phyloP scores from a whole-genome alignment of 164 flowering plant species.

The Magnolia officinalis region DNA sequence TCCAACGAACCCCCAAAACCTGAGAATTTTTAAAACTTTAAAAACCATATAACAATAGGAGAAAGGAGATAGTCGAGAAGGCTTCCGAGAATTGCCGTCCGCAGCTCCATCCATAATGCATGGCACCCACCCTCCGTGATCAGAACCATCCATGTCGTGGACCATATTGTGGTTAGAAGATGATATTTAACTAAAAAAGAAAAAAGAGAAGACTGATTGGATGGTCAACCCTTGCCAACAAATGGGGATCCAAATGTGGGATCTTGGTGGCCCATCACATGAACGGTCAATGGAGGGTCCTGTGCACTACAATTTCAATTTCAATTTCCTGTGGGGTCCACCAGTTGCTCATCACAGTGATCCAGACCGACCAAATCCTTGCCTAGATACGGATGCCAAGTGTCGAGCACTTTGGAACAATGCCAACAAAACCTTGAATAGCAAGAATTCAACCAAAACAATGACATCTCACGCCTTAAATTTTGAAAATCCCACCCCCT shows the following conservation, averaged over 20 bases:
- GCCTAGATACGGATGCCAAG: no score
- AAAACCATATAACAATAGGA: not conserved
- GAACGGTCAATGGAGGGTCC: no score
- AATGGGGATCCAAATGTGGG: no score
- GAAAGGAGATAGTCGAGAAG: not conserved
- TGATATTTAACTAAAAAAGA: no score
- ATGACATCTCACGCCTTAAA: no score
- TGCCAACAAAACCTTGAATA: no score
- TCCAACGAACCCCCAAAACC: conserved; percentile 88
- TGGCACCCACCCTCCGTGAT: not conserved
- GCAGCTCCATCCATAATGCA: not conserved
- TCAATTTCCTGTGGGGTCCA: not conserved
- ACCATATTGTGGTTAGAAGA: not conserved
- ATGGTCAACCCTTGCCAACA: no score
- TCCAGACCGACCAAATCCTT: not conserved
- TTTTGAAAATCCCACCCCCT: not conserved
- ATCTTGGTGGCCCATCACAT: no score
- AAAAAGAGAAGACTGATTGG: no score
- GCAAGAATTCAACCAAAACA: no score
- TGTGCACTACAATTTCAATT: not conserved
- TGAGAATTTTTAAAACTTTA: conserved; percentile 10
- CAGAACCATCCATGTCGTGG: not conserved
- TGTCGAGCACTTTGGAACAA: no score
- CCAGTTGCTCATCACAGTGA: not conserved
- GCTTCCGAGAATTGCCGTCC: not conserved